phyloP scores from a whole-genome alignment of 257 asterid species.

The Knoxia roxburghii region DNA sequence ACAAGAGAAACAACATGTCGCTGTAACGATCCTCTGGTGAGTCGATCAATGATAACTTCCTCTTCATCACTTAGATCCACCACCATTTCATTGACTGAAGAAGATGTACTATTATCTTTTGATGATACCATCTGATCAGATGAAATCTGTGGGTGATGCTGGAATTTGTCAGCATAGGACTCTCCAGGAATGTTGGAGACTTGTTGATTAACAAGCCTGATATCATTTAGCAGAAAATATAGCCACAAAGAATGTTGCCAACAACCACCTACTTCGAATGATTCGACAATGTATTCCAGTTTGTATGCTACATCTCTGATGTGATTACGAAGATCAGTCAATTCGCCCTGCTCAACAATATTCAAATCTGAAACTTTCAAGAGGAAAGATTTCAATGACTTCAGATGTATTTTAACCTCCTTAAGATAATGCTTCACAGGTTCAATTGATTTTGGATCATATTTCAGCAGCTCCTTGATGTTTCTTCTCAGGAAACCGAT shows the following conservation, averaged over 20 bases:
- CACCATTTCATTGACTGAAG: background rate
- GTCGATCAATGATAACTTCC: conserved; percentile 5
- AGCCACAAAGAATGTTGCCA: conserved; percentile 3
- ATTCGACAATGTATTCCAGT: conserved; percentile 1
- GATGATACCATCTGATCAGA: background rate
- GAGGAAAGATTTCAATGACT: background rate
- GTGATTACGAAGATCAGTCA: background rate
- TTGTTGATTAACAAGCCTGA: background rate
- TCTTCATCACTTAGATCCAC: conserved; percentile 5
- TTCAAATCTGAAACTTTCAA: background rate
- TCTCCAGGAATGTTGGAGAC: background rate
- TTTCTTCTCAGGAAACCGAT: background rate
- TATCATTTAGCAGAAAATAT: background rate
- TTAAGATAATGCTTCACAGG: conserved; percentile 2
- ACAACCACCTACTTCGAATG: background rate
- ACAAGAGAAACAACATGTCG: conserved; percentile 3
- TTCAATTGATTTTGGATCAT: background rate
- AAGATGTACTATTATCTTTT: too few relatives aligned
- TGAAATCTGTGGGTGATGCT: background rate
- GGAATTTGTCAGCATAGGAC: background rate
- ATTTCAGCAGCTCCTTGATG: conserved; percentile 3
- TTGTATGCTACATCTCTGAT: background rate
- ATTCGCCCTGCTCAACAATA: background rate
- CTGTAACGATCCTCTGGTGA: conserved; percentile 2
- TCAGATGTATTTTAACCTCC: background rate